These are phyloP conservation scores for Sclerotinia borealis DNA, from an alignment of 2,329 filamentous ascomycete genomes.

Conservation along the genomic window DNA sequence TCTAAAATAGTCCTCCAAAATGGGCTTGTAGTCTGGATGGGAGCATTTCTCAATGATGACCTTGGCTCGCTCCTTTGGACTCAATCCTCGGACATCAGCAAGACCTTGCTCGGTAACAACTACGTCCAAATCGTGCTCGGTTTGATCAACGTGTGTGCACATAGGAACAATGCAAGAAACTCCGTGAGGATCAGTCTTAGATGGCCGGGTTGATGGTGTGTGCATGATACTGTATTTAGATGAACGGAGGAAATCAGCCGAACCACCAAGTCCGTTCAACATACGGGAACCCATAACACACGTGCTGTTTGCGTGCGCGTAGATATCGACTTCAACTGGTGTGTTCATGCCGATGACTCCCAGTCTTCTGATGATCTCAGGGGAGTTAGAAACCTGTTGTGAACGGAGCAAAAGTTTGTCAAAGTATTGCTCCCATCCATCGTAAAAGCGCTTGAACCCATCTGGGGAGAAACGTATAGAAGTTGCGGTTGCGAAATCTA, in stretches of 20 bases:
- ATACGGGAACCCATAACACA: constrained; percentile 85
- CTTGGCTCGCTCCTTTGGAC: constrained; percentile 70
- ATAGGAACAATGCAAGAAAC: constrained; percentile 88
- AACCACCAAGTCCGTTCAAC: constrained; percentile 79
- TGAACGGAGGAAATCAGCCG: constrained; percentile 72
- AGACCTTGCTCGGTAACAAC: constrained; percentile 71
- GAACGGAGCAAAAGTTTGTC: constrained; percentile 78
- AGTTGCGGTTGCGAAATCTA: constrained; percentile 86
- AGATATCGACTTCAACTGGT: constrained; percentile 89
- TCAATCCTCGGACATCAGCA: constrained; percentile 77
- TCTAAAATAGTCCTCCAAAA: constrained; percentile 75
- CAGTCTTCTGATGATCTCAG: constrained; percentile 81
- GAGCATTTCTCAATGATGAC: constrained; percentile 85
- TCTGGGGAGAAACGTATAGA: constrained; percentile 87
- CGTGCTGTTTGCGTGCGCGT: constrained; percentile 86
- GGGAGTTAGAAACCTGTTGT: constrained; percentile 84
- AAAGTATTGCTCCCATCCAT: constrained; percentile 73
- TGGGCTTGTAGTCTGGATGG: constrained; percentile 78
- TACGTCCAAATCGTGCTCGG: constrained; percentile 88
- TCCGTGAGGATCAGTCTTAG: constrained; percentile 75
- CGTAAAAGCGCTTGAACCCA: constrained; percentile 86
- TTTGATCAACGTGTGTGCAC: constrained; percentile 89
- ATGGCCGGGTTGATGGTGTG: constrained; percentile 73
- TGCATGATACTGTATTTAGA: constrained; percentile 91
- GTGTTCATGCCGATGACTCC: constrained; percentile 95